Base-by-base conservation (phyloP, 1,139 yeast species). In the Hyphopichia fennica region DNA sequence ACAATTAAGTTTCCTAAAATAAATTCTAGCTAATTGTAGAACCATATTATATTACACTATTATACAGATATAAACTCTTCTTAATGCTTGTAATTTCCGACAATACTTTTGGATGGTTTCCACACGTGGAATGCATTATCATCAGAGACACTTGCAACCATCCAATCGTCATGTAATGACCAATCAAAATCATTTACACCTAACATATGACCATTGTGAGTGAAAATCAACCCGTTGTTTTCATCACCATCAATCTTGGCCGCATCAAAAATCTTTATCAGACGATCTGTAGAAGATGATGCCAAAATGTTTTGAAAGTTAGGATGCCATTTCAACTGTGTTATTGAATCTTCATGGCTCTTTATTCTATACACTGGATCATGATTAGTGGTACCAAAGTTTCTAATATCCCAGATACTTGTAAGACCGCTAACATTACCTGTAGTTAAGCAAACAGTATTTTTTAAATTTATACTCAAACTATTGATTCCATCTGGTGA, bases 81-180 rank as follows among this genome's bases (percentile, higher is more conserved):
- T 30, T 3, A 30, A 13, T 7, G 17, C 9, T 35, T 50, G 17
- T 4, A 58, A 27, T 45, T 45, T 19, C 42, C 42, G 6, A 58
- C 51, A 4, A 62, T 50, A 13, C 46, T 44, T 42, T 67, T 34
- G 4, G 81, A 60, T 1, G 89, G 89, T 53, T 76, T 79, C 96
- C 96, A 93, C 1, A 91, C 66, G 50, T 93, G 98, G 28, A 91
- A 65, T 3, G 95, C 80, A 58, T 93, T 93, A 57, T 93, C 98
- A 56, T 87, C 93, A 0, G 93, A 84, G 3, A 89, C 95, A 56
- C 90, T 82, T 8, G 93, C 86, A 36, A 91, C 54, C 65, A 88
- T 75, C 87, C 91, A 84, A 10, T 84, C 82, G 48, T 85, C 85
- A 49, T 81, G 82, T 1, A 82, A 79, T 45, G 90, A 87, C 99